A percentile compares a stretch with the other conserved stretches of the same genome.
Evolutionary conservation across 352 stramenopile species (phyloP).

Genomic region (Globisporangium camurandrum): DNA sequence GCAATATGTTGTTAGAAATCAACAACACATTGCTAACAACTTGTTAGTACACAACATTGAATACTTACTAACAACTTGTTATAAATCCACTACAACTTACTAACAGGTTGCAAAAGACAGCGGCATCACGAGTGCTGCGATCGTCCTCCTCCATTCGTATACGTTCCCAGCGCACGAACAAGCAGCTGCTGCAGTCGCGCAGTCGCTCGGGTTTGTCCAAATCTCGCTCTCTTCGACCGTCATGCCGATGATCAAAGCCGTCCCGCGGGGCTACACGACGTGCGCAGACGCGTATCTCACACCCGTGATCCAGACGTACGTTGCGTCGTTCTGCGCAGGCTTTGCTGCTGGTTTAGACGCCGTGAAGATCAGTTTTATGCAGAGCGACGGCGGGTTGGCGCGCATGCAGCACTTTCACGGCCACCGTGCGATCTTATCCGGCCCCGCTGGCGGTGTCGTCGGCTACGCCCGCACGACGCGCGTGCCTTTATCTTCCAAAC

Average conservation of each 20-base stretch:
- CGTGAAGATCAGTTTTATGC: constrained; percentile 97
- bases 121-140: constrained; percentile 91
- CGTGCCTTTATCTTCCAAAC: constrained; percentile 29
- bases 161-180: constrained; percentile 94
- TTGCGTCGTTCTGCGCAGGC: constrained; percentile 94
- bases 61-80: no score
- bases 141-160: constrained; percentile 95
- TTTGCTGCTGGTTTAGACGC: constrained; percentile 90
- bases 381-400: constrained; percentile 96
- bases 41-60: background rate
- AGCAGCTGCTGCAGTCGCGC: constrained; percentile 82
- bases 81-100: no score
- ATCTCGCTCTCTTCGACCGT: constrained; percentile 88
- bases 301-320: constrained; percentile 96
- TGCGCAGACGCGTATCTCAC: constrained; percentile 98
- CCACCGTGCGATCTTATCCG: constrained; percentile 91
- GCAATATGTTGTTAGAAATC: background rate
- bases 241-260: constrained; percentile 98
- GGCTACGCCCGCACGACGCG: constrained; percentile 94
- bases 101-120: constrained; percentile 43
- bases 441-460: constrained; percentile 92
- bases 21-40: background rate
- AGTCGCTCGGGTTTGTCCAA: constrained; percentile 92
- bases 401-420: constrained; percentile 92
- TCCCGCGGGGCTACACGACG: constrained; percentile 94